Evolutionary conservation across 495 filamentous ascomycete species (phyloP).

Genomic region (Letharia columbiana): DNA sequence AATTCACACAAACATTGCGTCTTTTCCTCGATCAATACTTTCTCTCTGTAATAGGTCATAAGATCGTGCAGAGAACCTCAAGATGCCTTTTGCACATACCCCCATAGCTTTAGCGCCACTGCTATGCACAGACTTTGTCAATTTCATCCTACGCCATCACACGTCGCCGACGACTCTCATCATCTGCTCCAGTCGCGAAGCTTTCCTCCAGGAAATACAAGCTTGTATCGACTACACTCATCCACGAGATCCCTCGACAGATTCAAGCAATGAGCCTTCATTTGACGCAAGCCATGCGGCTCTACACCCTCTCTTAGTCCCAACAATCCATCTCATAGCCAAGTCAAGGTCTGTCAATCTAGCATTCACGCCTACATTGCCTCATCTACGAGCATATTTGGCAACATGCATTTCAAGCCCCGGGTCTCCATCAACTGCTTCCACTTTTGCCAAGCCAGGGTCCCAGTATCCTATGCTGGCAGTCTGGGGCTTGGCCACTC

Average conservation of each 20-base stretch:
- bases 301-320: slow-evolving; percentile 42
- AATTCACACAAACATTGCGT: not conserved
- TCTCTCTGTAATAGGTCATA: not conserved
- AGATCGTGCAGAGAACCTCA: not conserved
- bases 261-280: slow-evolving; percentile 1
- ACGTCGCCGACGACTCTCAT: slow-evolving; percentile 51
- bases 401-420: slow-evolving; percentile 39
- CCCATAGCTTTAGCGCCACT: slow-evolving; percentile 17
- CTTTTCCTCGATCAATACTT: not conserved
- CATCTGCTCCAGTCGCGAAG: slow-evolving; percentile 57
- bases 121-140: slow-evolving; percentile 44
- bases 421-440: slow-evolving; percentile 26
- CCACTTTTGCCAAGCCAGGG: slow-evolving; percentile 2
- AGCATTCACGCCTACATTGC: slow-evolving; percentile 63
- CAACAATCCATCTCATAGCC: slow-evolving; percentile 60
- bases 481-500: slow-evolving; percentile 54
- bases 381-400: slow-evolving; percentile 69
- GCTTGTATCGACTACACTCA: slow-evolving; percentile 23
- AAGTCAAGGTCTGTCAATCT: slow-evolving; percentile 58
- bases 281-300: slow-evolving; percentile 4
- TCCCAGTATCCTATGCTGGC: slow-evolving; percentile 41
- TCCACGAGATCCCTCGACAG: not conserved
- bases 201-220: slow-evolving; percentile 50
- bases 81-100: slow-evolving; percentile 1
- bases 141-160: slow-evolving; percentile 51